These are phyloP conservation scores for Macrolepiota dolichaula DNA, from an alignment of 768 basidiomycete genomes.

Conservation along the genomic window DNA sequence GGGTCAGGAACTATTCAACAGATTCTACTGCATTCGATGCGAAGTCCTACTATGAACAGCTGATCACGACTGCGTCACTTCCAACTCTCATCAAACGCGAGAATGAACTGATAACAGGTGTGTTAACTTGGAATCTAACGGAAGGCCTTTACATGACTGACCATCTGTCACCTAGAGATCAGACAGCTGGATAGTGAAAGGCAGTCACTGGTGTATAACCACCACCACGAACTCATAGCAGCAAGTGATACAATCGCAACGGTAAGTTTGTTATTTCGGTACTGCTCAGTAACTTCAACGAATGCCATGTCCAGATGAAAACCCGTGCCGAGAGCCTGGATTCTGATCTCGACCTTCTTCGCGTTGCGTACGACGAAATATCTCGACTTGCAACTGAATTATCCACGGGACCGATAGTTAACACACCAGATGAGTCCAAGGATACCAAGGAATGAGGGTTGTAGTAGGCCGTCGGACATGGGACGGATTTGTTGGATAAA, in stretches of 20 bases:
- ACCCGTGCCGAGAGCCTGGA: constrained; percentile 83
- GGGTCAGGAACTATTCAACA: constrained; percentile 21
- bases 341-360: constrained; percentile 76
- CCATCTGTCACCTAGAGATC: constrained; percentile 63
- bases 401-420: constrained; percentile 37
- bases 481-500: too few species aligned
- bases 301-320: constrained; percentile 63
- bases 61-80: constrained; percentile 79
- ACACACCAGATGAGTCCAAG: not conserved
- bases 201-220: constrained; percentile 91
- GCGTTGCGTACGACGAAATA: constrained; percentile 82
- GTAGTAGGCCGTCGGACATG: too few species aligned
- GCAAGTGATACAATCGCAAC: constrained; percentile 90
- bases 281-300: not conserved
- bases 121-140: not conserved
- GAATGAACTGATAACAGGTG: constrained; percentile 77
- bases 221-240: constrained; percentile 92
- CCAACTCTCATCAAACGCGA: constrained; percentile 72
- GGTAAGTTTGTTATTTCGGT: constrained; percentile 37
- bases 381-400: constrained; percentile 73
- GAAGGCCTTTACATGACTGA: not conserved
- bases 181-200: constrained; percentile 83
- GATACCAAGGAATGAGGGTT: not conserved
- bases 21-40: constrained; percentile 84
- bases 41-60: constrained; percentile 78